A percentile compares a stretch with the other conserved stretches of the same genome.
Conservation (phyloP, 2,329 filamentous ascomycete genomes). For the Dothistroma pini region DNA sequence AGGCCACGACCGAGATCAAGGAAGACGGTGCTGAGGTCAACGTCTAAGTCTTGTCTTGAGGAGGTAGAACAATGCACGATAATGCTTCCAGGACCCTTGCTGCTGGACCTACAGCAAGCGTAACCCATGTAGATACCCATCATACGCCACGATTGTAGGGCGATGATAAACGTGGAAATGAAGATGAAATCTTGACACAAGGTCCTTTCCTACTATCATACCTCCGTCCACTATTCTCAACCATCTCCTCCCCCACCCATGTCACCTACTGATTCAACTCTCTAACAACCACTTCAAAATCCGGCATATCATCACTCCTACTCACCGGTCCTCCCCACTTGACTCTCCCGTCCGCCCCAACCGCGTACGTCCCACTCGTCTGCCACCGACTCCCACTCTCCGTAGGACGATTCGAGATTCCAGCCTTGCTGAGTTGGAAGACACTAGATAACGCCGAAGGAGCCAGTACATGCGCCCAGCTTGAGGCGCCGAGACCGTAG, state of each 20-base stretch:
- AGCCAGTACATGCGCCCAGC: constrained; percentile 60
- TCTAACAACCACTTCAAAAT: constrained; percentile 49
- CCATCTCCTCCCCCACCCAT: background rate
- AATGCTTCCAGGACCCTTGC: background rate
- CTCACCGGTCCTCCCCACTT: constrained; percentile 50
- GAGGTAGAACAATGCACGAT: background rate
- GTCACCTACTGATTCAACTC: background rate
- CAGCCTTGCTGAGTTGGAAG: constrained; percentile 55
- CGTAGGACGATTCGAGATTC: constrained; percentile 63
- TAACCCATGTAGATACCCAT: background rate
- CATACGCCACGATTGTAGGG: background rate
- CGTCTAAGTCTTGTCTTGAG: background rate
- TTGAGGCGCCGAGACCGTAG: constrained; percentile 57
- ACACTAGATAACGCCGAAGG: constrained; percentile 57
- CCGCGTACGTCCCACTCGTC: constrained; percentile 61
- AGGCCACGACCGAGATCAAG: background rate
- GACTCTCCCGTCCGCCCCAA: constrained; percentile 53
- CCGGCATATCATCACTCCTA: constrained; percentile 52
- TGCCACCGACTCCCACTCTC: constrained; percentile 68
- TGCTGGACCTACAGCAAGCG: constrained; percentile 4
- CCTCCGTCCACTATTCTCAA: background rate
- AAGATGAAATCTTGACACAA: background rate
- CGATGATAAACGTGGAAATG: background rate
- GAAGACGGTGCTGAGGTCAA: background rate
- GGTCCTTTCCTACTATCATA: background rate